A percentile compares a stretch with the other conserved stretches of the same genome.
Evolutionary conservation across 2,329 filamentous ascomycete genomes (phyloP).

Genomic region (Endothia cerciana): DNA sequence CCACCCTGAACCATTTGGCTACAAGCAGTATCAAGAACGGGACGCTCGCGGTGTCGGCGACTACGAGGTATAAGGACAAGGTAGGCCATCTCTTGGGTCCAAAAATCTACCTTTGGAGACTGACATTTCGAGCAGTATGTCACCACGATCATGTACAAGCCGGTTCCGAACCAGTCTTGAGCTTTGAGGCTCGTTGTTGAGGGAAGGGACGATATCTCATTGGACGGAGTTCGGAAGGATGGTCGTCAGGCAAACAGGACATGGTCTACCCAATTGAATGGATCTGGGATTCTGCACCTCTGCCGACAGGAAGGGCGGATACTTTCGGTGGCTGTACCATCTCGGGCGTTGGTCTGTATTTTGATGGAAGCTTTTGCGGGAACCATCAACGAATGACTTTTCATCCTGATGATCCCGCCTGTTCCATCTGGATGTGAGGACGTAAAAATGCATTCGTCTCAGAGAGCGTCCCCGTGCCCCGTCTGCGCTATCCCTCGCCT

Average conservation of each 20-base stretch:
- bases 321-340: neutral
- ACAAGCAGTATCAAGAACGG: conserved; percentile 98
- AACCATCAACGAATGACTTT: conserved; percentile 15
- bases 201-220: conserved; percentile 8
- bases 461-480: neutral
- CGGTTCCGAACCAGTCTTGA: conserved; percentile 40
- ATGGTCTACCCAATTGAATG: conserved; percentile 5
- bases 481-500: too few relatives aligned
- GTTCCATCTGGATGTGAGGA: neutral
- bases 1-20: conserved; percentile 92
- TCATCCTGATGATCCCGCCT: neutral
- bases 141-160: conserved; percentile 97
- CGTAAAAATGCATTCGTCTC: neutral
- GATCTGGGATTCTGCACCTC: conserved; percentile 16
- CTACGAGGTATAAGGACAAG: conserved; percentile 97
- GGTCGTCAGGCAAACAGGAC: conserved; percentile 17
- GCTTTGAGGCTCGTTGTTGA: neutral
- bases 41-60: conserved; percentile 91
- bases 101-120: conserved; percentile 16
- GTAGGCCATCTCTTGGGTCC: conserved; percentile 48
- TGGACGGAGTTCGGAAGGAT: conserved; percentile 22
- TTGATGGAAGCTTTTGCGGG: conserved; percentile 25
- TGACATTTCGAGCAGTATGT: conserved; percentile 70
- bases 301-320: conserved; percentile 19
- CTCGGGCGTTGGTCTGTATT: conserved; percentile 25